Percentiles rank a stretch among this genome's conserved stretches.
These are phyloP conservation scores for Euphorbia celastroides DNA, from an alignment of 441 rosid species.

Conservation along the genomic window DNA sequence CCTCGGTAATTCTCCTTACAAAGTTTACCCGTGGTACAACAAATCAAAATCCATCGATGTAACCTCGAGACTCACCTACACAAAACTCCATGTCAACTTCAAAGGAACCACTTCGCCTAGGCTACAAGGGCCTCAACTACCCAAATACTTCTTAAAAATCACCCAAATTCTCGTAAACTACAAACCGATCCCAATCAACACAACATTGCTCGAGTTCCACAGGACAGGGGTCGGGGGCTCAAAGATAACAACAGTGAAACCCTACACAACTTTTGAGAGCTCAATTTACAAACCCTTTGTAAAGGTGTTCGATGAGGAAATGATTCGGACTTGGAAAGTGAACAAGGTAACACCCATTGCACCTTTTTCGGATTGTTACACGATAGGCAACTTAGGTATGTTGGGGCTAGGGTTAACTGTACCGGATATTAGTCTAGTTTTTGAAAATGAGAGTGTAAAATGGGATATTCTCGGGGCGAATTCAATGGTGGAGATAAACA, in stretches of 20 bases:
- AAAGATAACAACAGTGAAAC: slow-evolving; percentile 10
- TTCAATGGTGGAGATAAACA: slow-evolving; percentile 23
- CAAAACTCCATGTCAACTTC: slow-evolving; percentile 44
- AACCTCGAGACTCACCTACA: slow-evolving; percentile 6
- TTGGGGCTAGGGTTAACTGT: slow-evolving; percentile 12
- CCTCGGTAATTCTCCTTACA: slow-evolving; percentile 15
- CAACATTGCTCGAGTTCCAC: slow-evolving; percentile 18
- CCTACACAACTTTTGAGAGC: slow-evolving; percentile 17
- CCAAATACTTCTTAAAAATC: slow-evolving; percentile 50
- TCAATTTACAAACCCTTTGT: slow-evolving; percentile 15
- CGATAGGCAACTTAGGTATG: slow-evolving; percentile 3
- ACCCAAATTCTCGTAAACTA: slow-evolving; percentile 18
- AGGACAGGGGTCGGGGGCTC: slow-evolving; percentile 12
- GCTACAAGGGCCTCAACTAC: slow-evolving; percentile 29
- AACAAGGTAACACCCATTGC: slow-evolving; percentile 12
- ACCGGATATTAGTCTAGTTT: slow-evolving; percentile 18
- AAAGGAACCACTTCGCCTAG: slow-evolving; percentile 38
- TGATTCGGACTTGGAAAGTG: slow-evolving; percentile 4
- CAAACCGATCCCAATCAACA: slow-evolving; percentile 5
- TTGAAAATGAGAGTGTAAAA: slow-evolving; percentile 11
- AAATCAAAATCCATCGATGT: slow-evolving; percentile 7
- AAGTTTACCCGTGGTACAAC: slow-evolving; percentile 11
- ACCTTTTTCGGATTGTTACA: slow-evolving; percentile 15
- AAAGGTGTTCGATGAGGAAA: slow-evolving; percentile 14
- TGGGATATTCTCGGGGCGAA: slow-evolving; percentile 21